These are phyloP conservation scores for Glycine latifolia DNA, from an alignment of 306 rosid species.

Conservation along the genomic window DNA sequence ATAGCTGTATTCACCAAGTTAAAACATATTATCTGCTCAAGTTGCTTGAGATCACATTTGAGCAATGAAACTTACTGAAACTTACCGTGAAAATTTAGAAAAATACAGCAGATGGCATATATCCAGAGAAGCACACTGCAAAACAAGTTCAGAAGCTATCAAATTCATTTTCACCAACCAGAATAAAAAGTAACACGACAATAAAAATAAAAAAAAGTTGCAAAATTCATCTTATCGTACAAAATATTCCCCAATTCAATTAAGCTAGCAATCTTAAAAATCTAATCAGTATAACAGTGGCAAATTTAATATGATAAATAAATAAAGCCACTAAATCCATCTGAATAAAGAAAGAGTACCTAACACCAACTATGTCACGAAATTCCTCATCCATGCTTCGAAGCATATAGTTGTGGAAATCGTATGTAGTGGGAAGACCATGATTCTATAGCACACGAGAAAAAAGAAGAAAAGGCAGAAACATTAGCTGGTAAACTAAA, in stretches of 20 bases:
- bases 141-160: conserved; percentile 43
- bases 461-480: conserved; percentile 37
- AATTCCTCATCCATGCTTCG: conserved; percentile 98
- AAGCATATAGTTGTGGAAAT: conserved; percentile 92
- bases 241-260: conserved; percentile 4
- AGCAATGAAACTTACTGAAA: conserved; percentile 20
- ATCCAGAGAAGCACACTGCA: conserved; percentile 90
- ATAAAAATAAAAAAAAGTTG: background rate
- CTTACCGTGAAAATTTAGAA: conserved; percentile 89
- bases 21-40: conserved; percentile 15
- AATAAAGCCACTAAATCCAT: conserved; percentile 36
- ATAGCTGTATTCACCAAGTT: no score
- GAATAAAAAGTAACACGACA: background rate
- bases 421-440: conserved; percentile 76
- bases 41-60: background rate
- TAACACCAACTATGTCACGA: conserved; percentile 85
- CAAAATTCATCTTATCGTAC: conserved; percentile 3
- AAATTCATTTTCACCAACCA: conserved; percentile 23
- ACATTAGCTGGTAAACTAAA: conserved; percentile 45
- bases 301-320: conserved; percentile 3
- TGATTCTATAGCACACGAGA: conserved; percentile 64
- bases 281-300: conserved; percentile 7
- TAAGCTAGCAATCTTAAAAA: background rate
- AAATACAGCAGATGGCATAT: conserved; percentile 80
- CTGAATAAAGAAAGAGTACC: conserved; percentile 54